A percentile compares a stretch with the other conserved stretches of the same genome.
phyloP scores from a whole-genome alignment of 1,284 basidiomycete genomes.

The Schizopora paradoxa region DNA sequence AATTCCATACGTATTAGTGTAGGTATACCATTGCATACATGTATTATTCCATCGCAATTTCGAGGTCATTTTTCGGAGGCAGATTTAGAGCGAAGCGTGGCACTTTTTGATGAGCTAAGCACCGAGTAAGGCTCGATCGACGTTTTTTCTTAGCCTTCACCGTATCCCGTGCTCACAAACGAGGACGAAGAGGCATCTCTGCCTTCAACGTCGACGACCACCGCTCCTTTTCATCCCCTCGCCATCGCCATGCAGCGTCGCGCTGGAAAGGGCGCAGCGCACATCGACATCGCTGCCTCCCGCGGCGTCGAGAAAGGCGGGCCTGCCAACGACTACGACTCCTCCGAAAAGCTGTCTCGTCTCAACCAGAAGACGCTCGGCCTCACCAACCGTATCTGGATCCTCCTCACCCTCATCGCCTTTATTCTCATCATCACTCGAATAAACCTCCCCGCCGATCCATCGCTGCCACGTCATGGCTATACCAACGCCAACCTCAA shows the following conservation, averaged over 20 bases:
- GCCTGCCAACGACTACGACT: conserved; percentile 3
- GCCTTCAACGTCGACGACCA: no score
- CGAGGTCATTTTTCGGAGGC: no score
- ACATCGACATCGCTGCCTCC: conserved; percentile 40
- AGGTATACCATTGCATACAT: no score
- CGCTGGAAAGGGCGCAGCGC: conserved; percentile 43
- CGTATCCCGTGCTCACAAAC: no score
- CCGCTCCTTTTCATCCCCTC: no score
- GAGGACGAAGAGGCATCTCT: no score
- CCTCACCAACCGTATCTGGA: conserved; percentile 68
- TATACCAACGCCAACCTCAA: conserved; percentile 49
- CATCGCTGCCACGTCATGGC: conserved; percentile 25
- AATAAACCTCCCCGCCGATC: conserved; percentile 43
- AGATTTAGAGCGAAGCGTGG: no score
- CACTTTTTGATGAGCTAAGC: no score
- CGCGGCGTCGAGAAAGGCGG: conserved; percentile 30
- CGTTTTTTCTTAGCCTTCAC: no score
- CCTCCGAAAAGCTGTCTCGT: conserved; percentile 43
- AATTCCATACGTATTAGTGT: no score
- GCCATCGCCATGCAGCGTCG: conserved; percentile 69
- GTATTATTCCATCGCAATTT: no score
- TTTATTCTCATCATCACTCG: conserved; percentile 60
- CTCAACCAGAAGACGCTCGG: conserved; percentile 53
- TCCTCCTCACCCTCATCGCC: conserved; percentile 53
- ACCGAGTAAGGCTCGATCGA: no score